Evolutionary conservation across 1,284 basidiomycete species (phyloP).

Genomic region (Sporisorium iseilematis-ciliati): DNA sequence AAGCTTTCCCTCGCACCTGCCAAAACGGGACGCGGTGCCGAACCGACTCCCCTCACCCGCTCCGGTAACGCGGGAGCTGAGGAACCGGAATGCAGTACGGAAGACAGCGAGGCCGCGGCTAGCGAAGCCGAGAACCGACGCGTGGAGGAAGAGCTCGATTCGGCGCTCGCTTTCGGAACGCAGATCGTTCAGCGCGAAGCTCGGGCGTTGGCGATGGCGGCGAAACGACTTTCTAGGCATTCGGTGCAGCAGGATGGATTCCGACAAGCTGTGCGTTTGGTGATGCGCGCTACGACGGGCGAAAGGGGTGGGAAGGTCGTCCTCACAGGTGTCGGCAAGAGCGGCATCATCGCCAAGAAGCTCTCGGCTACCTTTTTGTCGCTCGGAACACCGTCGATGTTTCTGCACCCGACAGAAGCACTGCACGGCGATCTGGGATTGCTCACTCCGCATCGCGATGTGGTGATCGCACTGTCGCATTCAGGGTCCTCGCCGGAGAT

Average conservation of each 20-base stretch:
- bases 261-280: conserved; percentile 50
- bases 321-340: conserved; percentile 71
- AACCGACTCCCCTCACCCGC: background rate
- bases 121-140: conserved; percentile 39
- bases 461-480: conserved; percentile 70
- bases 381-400: conserved; percentile 69
- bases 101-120: conserved; percentile 37
- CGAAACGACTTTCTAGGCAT: conserved; percentile 42
- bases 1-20: conserved; percentile 25
- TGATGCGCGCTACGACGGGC: conserved; percentile 47
- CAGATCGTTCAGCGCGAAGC: conserved; percentile 51
- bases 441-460: conserved; percentile 67
- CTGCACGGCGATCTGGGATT: conserved; percentile 71
- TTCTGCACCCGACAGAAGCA: conserved; percentile 70
- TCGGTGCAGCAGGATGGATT: conserved; percentile 45
- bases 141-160: conserved; percentile 43
- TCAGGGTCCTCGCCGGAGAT: conserved; percentile 70
- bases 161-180: conserved; percentile 39
- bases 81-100: conserved; percentile 20
- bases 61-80: background rate
- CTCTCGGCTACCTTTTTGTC: conserved; percentile 60
- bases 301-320: conserved; percentile 69
- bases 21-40: background rate
- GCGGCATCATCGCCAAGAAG: conserved; percentile 67
- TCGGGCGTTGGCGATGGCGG: conserved; percentile 46